Base-by-base conservation (phyloP, 2,329 filamentous ascomycete species). In the Diplodia scrobiculata region DNA sequence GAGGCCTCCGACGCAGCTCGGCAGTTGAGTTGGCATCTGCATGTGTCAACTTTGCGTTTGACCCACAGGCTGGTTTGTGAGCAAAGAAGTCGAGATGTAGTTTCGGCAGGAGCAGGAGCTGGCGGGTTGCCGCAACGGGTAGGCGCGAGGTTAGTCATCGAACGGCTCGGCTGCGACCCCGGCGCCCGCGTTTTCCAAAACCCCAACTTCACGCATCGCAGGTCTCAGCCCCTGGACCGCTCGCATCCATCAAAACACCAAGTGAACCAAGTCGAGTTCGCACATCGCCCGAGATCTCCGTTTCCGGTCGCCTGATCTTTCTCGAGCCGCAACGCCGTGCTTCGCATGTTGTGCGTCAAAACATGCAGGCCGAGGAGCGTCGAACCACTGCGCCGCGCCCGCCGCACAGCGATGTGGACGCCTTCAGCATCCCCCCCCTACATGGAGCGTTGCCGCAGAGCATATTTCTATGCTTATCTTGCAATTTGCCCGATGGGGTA, bases 281-380 rank as follows among this genome's bases (percentile, higher is more conserved):
- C 29, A n/a, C n/a, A 19, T 9, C 13, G 41, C 36, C 21, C 55
- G 21, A 60, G 25, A 14, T 13, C 10, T 47, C 55, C 45, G 58
- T 62, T 62, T 62, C 45, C 58, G 27, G 45, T 62, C 58, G 58
- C 58, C 58, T 62, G 58, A 62, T 62, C 41, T 62, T 50, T 48
- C 25, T 27, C 21, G 41, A 10, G 17, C 27, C 47, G 21, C 21
- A 58, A 29, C 53, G 53, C 10, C 36, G 34, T 36, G 53, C 34
- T 27, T 45, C 25, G 53, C 29, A 38, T 38, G 54, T 13, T 21
- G 36, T 41, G 53, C 55, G 55, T 60, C 58, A 50, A 60, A 54
- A 60, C 41, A 21, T 29, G 45, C 58, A 54, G 34, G 25, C 21
- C 32, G 32, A 36, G 34, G 9, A 1, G 10, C 34, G 34, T 36